These are phyloP conservation scores for Arthrobotrys iridis DNA, from an alignment of 2,329 filamentous ascomycete species.

Conservation along the genomic window DNA sequence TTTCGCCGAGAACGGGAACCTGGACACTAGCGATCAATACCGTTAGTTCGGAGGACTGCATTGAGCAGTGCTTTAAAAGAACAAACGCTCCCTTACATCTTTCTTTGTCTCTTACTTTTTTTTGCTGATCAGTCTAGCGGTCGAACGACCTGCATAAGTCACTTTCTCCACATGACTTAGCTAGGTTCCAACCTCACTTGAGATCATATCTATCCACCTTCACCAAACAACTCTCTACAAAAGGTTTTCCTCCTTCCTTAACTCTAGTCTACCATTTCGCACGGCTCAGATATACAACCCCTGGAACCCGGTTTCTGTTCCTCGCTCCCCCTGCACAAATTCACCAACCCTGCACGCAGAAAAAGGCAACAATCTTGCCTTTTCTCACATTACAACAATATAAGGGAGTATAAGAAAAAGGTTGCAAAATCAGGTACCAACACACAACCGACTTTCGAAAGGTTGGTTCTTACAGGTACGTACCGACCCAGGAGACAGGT, in stretches of 20 bases:
- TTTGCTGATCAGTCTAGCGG: background rate
- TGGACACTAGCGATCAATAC: slow-evolving; percentile 35
- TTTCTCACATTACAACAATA: slow-evolving; percentile 16
- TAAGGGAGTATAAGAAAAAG: slow-evolving; percentile 25
- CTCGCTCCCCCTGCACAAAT: background rate
- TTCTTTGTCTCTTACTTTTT: background rate
- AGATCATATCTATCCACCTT: background rate
- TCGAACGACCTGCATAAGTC: background rate
- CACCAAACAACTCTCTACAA: background rate
- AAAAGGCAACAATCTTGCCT: slow-evolving; percentile 6
- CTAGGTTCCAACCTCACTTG: slow-evolving; percentile 1
- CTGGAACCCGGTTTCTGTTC: slow-evolving; percentile 6
- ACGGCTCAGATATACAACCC: background rate
- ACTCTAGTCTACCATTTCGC: background rate
- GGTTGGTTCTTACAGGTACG: background rate
- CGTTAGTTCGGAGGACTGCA: slow-evolving; percentile 22
- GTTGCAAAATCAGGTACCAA: background rate
- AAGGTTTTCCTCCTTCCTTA: background rate
- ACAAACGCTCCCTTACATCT: slow-evolving; percentile 9
- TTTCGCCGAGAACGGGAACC: slow-evolving; percentile 22
- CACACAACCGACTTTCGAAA: background rate
- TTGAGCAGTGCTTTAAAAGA: slow-evolving; percentile 26
- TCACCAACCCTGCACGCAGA: slow-evolving; percentile 2
- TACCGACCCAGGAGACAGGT: background rate
- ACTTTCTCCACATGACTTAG: slow-evolving; percentile 1